Evolutionary conservation across 441 rosid genomes (phyloP).

Genomic region (Populus trichocarpa): DNA sequence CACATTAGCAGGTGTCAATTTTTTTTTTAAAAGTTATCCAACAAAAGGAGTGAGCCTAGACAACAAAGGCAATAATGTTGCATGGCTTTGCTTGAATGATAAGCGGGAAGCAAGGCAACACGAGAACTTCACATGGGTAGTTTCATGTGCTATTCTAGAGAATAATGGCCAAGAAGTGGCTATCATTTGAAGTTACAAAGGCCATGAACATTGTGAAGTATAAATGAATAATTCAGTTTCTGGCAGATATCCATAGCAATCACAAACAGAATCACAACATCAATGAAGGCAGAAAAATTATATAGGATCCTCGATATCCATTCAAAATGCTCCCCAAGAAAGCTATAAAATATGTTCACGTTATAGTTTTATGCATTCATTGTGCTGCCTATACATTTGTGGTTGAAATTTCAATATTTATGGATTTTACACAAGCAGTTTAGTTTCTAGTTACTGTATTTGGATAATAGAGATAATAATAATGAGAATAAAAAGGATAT

Average conservation of each 20-base stretch:
- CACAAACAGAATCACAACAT: conserved; percentile 11
- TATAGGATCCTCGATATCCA: background rate
- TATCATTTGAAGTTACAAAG: background rate
- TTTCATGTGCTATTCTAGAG: background rate
- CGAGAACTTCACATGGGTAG: background rate
- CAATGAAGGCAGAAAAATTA: too few species aligned
- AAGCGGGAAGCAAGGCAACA: too few species aligned
- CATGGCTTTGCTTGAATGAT: background rate
- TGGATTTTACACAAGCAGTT: too few species aligned
- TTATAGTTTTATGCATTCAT: too few species aligned
- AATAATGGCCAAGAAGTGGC: conserved; percentile 12
- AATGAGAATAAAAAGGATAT: too few species aligned
- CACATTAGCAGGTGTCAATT: background rate
- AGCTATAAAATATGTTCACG: background rate
- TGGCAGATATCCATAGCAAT: conserved; percentile 3
- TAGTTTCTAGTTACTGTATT: too few species aligned
- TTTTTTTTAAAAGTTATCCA: background rate
- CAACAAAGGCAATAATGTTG: background rate
- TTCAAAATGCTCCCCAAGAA: background rate
- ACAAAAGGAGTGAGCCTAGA: background rate
- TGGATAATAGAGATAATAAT: too few species aligned
- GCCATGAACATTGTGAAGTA: conserved; percentile 1
- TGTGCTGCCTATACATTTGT: too few species aligned
- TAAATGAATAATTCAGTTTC: background rate
- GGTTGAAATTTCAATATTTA: too few species aligned